These are phyloP conservation scores for Albizia julibrissin DNA, from an alignment of 306 rosid species.

Conservation along the genomic window DNA sequence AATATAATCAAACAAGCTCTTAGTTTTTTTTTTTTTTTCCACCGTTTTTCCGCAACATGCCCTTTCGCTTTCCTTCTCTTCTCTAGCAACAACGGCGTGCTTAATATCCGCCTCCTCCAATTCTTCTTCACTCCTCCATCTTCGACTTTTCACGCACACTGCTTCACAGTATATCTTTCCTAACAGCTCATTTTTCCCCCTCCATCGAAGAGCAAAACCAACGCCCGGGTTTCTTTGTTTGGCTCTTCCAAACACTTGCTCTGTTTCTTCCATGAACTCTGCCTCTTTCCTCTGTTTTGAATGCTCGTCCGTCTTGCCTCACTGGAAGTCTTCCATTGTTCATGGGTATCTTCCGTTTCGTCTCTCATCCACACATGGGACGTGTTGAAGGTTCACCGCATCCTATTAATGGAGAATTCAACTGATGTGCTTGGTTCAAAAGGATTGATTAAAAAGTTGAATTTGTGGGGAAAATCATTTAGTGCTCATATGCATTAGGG, in stretches of 20 bases:
- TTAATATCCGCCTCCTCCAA: neutral
- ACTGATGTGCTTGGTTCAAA: no score
- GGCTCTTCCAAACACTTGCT: neutral
- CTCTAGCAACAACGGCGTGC: neutral
- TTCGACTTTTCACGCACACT: neutral
- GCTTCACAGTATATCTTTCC: neutral
- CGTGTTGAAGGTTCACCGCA: no score
- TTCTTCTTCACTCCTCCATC: neutral
- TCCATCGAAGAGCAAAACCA: neutral
- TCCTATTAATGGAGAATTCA: no score
- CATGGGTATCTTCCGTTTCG: neutral
- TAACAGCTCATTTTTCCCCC: neutral
- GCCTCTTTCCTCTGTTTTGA: neutral
- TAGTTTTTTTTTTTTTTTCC: no score
- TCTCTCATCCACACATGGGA: neutral
- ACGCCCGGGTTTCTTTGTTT: neutral
- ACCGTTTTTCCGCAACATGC: no score
- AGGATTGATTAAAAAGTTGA: no score
- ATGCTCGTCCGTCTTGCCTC: neutral
- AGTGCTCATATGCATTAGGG: no score
- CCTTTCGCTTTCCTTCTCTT: no score
- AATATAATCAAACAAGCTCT: no score
- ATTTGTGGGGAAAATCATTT: no score
- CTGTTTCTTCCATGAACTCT: slow-evolving; percentile 24
- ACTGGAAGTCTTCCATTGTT: neutral